phyloP scores from a whole-genome alignment of 768 basidiomycete species.

The Pleurotus salmoneostramineus region DNA sequence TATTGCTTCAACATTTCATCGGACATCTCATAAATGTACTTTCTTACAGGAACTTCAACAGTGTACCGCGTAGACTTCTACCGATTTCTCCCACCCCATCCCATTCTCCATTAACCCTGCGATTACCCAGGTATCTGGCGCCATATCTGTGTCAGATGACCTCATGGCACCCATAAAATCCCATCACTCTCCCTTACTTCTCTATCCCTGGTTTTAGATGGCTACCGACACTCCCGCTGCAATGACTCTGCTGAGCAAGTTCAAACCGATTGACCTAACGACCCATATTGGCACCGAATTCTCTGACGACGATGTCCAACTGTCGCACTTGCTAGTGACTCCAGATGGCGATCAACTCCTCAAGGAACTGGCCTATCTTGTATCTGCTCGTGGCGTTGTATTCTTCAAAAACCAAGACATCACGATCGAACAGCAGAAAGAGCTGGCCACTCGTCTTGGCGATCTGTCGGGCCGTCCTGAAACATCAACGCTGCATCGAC shows the following conservation, averaged over 20 bases:
- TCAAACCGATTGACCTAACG: conserved; percentile 30
- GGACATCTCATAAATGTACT: too few relatives aligned
- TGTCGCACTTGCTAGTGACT: conserved; percentile 39
- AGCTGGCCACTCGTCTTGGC: conserved; percentile 45
- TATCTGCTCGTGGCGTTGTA: conserved; percentile 57
- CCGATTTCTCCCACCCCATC: too few relatives aligned
- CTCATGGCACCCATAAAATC: neutral
- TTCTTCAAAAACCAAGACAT: conserved; percentile 60
- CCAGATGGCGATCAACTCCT: conserved; percentile 46
- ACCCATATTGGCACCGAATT: conserved; percentile 57
- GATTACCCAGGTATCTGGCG: too few relatives aligned
- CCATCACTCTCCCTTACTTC: neutral
- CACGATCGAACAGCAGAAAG: conserved; percentile 43
- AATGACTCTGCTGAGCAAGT: neutral
- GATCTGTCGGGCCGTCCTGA: conserved; percentile 44
- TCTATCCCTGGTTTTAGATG: neutral
- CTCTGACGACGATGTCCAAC: conserved; percentile 36
- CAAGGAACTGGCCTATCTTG: conserved; percentile 49
- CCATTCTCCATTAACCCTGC: too few relatives aligned
- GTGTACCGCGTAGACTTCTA: too few relatives aligned
- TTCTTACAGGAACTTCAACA: too few relatives aligned
- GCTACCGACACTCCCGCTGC: neutral
- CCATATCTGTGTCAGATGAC: too few relatives aligned
- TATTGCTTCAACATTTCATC: too few relatives aligned
- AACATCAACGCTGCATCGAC: conserved; percentile 46